phyloP scores from a whole-genome alignment of 2,329 filamentous ascomycete genomes.

The Ramichloridium luteum region DNA sequence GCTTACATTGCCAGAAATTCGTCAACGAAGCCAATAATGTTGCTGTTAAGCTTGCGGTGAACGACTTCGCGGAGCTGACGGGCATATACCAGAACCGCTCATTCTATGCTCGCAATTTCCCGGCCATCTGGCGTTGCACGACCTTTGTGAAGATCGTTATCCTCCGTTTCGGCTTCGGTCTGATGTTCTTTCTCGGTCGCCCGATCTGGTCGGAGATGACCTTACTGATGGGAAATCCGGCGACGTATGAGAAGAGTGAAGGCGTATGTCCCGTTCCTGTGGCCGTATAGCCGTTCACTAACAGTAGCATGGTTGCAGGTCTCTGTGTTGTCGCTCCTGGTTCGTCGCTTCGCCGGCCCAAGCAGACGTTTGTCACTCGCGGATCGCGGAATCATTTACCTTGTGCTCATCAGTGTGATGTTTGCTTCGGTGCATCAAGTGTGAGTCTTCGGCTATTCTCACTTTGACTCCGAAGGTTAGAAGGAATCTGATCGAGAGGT shows the following conservation, averaged over 20 bases:
- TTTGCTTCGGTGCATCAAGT: constrained; percentile 1
- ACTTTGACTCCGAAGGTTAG: neutral
- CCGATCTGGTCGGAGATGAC: neutral
- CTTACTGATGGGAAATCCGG: neutral
- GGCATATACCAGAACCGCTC: neutral
- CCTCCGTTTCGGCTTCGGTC: neutral
- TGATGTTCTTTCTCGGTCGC: neutral
- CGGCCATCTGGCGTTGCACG: neutral
- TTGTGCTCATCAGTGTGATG: constrained; percentile 1
- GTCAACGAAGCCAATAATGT: neutral
- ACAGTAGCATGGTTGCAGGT: too few species aligned
- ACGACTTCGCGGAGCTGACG: neutral
- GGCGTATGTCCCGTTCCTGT: too few species aligned
- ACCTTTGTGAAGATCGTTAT: neutral
- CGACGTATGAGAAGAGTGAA: neutral
- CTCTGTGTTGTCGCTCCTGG: neutral
- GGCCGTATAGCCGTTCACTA: too few species aligned
- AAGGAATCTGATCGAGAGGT: neutral
- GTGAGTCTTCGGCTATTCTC: neutral
- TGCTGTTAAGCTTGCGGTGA: neutral
- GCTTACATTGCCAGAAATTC: neutral
- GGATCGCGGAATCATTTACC: neutral
- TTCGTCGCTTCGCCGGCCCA: neutral
- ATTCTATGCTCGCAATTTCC: neutral
- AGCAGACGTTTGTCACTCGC: neutral